Evolutionary conservation across 176 grass and related monocot species (phyloP), one percentile per base, ranked within the genome.

Genomic region (Tuctoria greenei): DNA sequence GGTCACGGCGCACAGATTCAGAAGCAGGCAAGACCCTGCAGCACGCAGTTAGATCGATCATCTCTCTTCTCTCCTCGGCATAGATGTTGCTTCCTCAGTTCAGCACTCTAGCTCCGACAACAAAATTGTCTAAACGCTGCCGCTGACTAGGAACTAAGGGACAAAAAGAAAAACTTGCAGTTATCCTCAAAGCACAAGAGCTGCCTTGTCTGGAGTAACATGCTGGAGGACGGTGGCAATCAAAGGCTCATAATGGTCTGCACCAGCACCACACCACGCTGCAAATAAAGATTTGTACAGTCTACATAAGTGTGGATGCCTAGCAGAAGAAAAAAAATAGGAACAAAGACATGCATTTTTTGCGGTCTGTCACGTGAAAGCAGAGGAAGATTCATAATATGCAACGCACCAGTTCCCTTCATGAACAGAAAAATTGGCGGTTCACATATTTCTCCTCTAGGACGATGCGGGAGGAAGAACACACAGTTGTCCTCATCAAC

Each of bases 241-340:
- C 78, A 99, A 75, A 38, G 95, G 89, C 75, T 99, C 95, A 11
- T 99, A 99, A 78, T 99, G 95, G 72, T 99, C 95, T 0, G 95
- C 95, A 20, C 95, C 91, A 26, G 95, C 91, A 77, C 95, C 89
- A 61, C 95, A 99, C 95, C 95, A 99, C 37, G 91, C 95, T 99
- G 87, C 69, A 90, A 63, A 59, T 5, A 70, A 86, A 83, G 15
- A 79, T 28, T 43, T 55, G 4, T 7, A 15, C 11, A 58, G 1
- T 28, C 12, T 61, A 60, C 7, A 55, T 66, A 77, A 59, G 52
- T 3, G 37, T 43, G 15, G 5, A 46, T 37, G 40, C 7, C 10
- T n/a, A 3, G 2, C 45, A 64, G 50, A 51, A 77, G 5, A 5
- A n/a, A 49, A 39, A 73, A 41, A 12, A 57, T 35, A 56, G 12